Conservation (phyloP, 352 stramenopile species). For the Phytophthora podocarpi region DNA sequence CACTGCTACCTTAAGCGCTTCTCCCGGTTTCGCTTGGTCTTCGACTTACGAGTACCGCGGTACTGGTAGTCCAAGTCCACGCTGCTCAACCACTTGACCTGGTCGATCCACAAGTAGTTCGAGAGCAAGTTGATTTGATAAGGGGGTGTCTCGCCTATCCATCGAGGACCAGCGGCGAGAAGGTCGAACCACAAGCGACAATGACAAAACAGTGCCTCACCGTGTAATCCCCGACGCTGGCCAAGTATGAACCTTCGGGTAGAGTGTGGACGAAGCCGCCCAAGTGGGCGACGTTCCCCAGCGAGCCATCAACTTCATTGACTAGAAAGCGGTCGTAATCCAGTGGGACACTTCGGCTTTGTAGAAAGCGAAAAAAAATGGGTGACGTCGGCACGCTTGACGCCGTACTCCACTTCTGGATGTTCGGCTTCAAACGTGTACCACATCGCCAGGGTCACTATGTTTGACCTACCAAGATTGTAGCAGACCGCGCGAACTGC, state of each 20-base stretch:
- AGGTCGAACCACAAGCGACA: background rate
- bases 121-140: background rate
- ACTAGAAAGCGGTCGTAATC: too few relatives aligned
- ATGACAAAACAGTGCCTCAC: slow-evolving; percentile 2
- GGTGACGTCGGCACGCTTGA: too few relatives aligned
- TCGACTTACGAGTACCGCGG: slow-evolving; percentile 1
- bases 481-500: too few relatives aligned
- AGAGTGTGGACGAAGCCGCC: background rate
- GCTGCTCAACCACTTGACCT: slow-evolving; percentile 1
- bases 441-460: too few relatives aligned
- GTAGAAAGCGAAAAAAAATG: too few relatives aligned
- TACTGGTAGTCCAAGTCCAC: too few relatives aligned
- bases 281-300: too few relatives aligned
- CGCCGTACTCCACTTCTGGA: too few relatives aligned
- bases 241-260: background rate
- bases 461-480: too few relatives aligned
- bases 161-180: background rate
- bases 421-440: too few relatives aligned
- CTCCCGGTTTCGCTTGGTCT: background rate
- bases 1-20: background rate
- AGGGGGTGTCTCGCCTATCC: background rate
- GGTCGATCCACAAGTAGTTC: background rate
- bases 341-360: too few relatives aligned
- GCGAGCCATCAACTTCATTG: too few relatives aligned
- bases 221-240: background rate